A percentile compares a stretch with the other conserved stretches of the same genome.
phyloP scores from a whole-genome alignment of 1,284 basidiomycete species.

The Phellopilus nigrolimitatus region DNA sequence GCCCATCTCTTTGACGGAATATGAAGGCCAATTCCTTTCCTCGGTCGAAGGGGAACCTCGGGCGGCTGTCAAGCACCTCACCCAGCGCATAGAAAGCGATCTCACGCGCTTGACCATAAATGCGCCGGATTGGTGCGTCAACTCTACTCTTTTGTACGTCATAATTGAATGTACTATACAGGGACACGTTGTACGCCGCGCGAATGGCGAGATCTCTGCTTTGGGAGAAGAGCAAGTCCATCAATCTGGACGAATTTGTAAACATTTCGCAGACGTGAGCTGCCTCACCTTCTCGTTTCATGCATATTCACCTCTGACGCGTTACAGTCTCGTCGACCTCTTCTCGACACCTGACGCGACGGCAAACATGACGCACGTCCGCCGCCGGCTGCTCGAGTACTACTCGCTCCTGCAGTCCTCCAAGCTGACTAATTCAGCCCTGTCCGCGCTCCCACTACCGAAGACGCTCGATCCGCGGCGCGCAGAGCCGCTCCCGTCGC shows the following conservation, averaged over 20 bases:
- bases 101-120: conserved; percentile 82
- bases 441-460: conserved; percentile 77
- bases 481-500: conserved; percentile 70
- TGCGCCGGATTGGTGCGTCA: conserved; percentile 82
- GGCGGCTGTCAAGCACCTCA: conserved; percentile 83
- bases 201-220: conserved; percentile 87
- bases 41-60: conserved; percentile 63
- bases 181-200: conserved; percentile 82
- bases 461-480: conserved; percentile 73
- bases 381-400: conserved; percentile 75
- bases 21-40: conserved; percentile 74
- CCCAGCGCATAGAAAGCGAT: conserved; percentile 65
- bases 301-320: conserved; percentile 16
- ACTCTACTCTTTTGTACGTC: neutral
- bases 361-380: conserved; percentile 56
- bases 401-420: conserved; percentile 82
- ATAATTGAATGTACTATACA: conserved; percentile 29
- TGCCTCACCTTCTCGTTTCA: neutral
- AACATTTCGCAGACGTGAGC: conserved; percentile 84
- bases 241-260: conserved; percentile 78
- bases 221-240: conserved; percentile 73
- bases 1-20: conserved; percentile 74
- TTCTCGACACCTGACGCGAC: conserved; percentile 67
- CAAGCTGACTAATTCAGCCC: conserved; percentile 75
- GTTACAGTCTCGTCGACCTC: conserved; percentile 71